A percentile compares a stretch with the other conserved stretches of the same genome.
phyloP scores from a whole-genome alignment of 768 basidiomycete genomes.

The Leccinum ochraceum region DNA sequence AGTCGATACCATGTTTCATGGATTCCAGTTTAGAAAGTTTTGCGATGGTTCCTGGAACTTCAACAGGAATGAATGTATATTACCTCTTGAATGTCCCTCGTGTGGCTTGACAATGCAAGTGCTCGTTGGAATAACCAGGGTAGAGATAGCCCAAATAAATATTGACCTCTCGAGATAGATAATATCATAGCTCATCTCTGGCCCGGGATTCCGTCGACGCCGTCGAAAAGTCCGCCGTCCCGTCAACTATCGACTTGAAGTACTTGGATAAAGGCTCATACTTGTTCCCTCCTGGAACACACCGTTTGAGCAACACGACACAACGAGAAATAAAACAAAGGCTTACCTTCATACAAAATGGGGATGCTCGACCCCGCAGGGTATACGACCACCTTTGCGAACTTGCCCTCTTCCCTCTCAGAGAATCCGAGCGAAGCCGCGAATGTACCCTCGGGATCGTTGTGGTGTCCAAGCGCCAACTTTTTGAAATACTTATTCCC shows the following conservation, averaged over 20 bases:
- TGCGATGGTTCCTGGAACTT: not conserved
- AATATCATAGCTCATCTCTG: conserved; percentile 32
- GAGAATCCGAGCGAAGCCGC: conserved; percentile 61
- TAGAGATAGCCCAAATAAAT: conserved; percentile 1
- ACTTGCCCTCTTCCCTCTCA: conserved; percentile 48
- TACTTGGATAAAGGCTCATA: conserved; percentile 72
- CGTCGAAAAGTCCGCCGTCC: conserved; percentile 55
- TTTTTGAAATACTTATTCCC: conserved; percentile 68
- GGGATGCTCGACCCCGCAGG: conserved; percentile 56
- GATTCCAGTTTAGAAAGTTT: not conserved
- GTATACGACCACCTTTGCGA: conserved; percentile 73
- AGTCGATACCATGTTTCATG: not conserved
- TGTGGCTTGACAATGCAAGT: not conserved
- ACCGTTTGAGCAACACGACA: not conserved
- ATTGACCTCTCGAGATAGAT: conserved; percentile 8
- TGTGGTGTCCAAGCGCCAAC: conserved; percentile 62
- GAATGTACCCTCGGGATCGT: conserved; percentile 64
- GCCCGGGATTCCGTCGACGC: conserved; percentile 39
- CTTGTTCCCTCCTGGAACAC: conserved; percentile 61
- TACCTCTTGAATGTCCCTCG: not conserved
- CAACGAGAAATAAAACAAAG: not conserved
- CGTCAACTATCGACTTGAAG: conserved; percentile 70
- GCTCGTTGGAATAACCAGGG: not conserved
- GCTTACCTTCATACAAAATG: conserved; percentile 67
- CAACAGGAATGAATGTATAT: conserved; percentile 2